Evolutionary conservation across 1,284 basidiomycete species (phyloP).

Genomic region (Cryptococcus sp.): DNA sequence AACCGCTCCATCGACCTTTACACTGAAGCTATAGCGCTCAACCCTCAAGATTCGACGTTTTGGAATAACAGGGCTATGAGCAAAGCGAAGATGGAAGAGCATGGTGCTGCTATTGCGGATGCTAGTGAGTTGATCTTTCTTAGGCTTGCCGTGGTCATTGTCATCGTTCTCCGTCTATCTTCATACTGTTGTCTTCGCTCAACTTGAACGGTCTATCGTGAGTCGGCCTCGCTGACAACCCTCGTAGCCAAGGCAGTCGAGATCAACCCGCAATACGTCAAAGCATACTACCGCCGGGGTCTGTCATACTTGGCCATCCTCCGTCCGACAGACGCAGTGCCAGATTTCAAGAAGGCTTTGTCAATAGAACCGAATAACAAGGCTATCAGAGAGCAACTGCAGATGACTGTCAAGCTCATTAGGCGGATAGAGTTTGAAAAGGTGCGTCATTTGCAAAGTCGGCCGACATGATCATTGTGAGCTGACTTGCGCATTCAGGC

Average conservation of each 20-base stretch:
- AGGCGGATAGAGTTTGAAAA: conserved; percentile 82
- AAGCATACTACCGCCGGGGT: conserved; percentile 72
- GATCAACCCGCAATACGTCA: conserved; percentile 86
- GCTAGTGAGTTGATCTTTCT: conserved; percentile 39
- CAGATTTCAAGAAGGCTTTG: conserved; percentile 84
- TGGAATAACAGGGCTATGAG: conserved; percentile 56
- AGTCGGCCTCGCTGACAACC: background rate
- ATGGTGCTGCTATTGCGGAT: conserved; percentile 53
- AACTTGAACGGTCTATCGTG: background rate
- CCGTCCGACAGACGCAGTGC: conserved; percentile 76
- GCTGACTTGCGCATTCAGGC: conserved; percentile 58
- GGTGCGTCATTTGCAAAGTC: conserved; percentile 53
- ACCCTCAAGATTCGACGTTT: conserved; percentile 60
- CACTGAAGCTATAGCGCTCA: conserved; percentile 72
- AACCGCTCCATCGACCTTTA: conserved; percentile 69
- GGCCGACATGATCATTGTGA: background rate
- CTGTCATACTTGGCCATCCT: conserved; percentile 89
- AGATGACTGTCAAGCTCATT: conserved; percentile 82
- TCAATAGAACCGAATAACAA: conserved; percentile 86
- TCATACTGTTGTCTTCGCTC: too few species aligned
- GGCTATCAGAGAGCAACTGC: conserved; percentile 74
- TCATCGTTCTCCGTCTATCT: too few species aligned
- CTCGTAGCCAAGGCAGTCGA: conserved; percentile 77
- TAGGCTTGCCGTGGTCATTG: conserved; percentile 15
- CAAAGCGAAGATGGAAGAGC: conserved; percentile 57